Conservation (phyloP, 179 eudicot genomes). For the Carnegiea gigantea region DNA sequence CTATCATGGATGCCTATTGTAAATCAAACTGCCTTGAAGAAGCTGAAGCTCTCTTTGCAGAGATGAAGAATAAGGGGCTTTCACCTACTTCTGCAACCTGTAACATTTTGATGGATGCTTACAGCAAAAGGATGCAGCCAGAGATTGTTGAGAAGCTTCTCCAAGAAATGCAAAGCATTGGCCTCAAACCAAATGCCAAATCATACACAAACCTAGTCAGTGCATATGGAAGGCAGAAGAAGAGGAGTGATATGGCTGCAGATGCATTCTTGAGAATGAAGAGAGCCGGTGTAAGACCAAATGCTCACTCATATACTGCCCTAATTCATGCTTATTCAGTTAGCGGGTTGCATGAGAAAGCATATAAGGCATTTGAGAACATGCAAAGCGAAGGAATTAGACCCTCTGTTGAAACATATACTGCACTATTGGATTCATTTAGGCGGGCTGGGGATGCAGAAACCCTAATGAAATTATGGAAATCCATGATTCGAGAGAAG, state of each 20-base stretch:
- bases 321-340: slow-evolving; percentile 85
- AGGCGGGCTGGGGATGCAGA: slow-evolving; percentile 88
- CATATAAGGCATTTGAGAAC: slow-evolving; percentile 63
- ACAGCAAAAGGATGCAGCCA: slow-evolving; percentile 90
- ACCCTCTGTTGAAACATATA: slow-evolving; percentile 86
- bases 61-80: slow-evolving; percentile 69
- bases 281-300: slow-evolving; percentile 74
- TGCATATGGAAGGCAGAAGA: slow-evolving; percentile 82
- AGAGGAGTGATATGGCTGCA: slow-evolving; percentile 91
- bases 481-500: slow-evolving; percentile 71
- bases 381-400: slow-evolving; percentile 74
- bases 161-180: slow-evolving; percentile 60
- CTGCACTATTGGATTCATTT: slow-evolving; percentile 82
- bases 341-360: slow-evolving; percentile 88
- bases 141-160: slow-evolving; percentile 78
- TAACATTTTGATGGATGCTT: slow-evolving; percentile 85
- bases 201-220: slow-evolving; percentile 87
- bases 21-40: slow-evolving; percentile 82
- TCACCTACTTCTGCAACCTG: slow-evolving; percentile 64
- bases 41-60: slow-evolving; percentile 88
- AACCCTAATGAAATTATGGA: slow-evolving; percentile 80
- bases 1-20: slow-evolving; percentile 73
- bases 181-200: slow-evolving; percentile 64
- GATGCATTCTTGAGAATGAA: slow-evolving; percentile 89
- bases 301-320: slow-evolving; percentile 88